Base-by-base conservation (phyloP, 805 yeast species). In the Starmerella sp. region DNA sequence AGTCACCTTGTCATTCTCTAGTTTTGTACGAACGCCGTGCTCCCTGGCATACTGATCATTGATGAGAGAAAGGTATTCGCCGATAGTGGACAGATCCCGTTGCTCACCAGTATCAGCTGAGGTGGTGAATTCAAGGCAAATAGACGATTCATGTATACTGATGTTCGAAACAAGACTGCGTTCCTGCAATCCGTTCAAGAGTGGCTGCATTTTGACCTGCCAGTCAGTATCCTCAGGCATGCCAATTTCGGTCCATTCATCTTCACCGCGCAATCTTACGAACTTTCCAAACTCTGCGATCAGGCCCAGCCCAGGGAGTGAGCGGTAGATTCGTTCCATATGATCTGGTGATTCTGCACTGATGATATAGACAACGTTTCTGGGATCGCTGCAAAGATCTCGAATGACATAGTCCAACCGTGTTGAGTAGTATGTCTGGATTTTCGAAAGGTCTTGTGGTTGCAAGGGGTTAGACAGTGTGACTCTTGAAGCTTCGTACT, bases 251-350 rank as follows among this genome's bases (percentile, higher is more conserved):
- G 34, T 73, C 77, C 57, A 79, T 79, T 55, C 79, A 78, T 34
- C 80, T 11, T 73, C 56, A 8, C 65, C 66, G 39, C 57, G 60
- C 10, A 63, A 62, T 30, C 69, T 82, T 36, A 91, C 75, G 63
- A 78, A 87, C 0, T 88, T 95, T 38, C 97, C 97, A 65, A 84
- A 83, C 68, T 90, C 97, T 1, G 96, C 95, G 59, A 91, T 81
- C 52, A 91, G 72, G 0, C 97, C 97, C 34, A 90, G 64, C 42
- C 79, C 79, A 1, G 84, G 79, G 4, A 81, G 76, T 60, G 87
- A 77, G 17, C 83, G 75, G 70, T 83, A 89, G 52, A 80, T 70
- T 53, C 86, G 74, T 57, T 84, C 86, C 64, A 90, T 70, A 43
- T 82, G 86, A 1, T 75, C 68, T 56, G 84, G 75, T 52, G 81